Evolutionary conservation across 1,284 basidiomycete genomes (phyloP).

Genomic region (Phaffia rhodozyma): DNA sequence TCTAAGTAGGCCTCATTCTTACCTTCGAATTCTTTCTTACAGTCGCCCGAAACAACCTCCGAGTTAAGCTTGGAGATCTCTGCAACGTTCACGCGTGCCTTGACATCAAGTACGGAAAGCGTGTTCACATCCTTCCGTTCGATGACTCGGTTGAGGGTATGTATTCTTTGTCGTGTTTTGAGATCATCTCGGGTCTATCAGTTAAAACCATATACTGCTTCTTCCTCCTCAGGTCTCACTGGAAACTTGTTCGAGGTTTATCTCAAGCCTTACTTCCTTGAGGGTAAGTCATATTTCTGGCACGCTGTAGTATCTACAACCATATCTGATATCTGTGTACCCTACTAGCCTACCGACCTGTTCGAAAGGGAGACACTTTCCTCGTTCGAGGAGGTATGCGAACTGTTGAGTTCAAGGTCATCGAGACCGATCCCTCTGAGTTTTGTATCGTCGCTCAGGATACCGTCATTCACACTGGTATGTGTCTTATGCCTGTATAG

Average conservation of each 20-base stretch:
- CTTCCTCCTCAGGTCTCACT: slow-evolving; percentile 48
- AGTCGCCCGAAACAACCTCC: slow-evolving; percentile 95
- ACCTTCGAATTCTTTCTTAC: background rate
- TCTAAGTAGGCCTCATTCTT: background rate
- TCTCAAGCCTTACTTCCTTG: slow-evolving; percentile 98
- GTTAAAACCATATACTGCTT: background rate
- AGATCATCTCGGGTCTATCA: background rate
- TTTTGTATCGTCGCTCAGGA: slow-evolving; percentile 96
- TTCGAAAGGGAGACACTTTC: slow-evolving; percentile 96
- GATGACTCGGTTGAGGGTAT: slow-evolving; percentile 92
- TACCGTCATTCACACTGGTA: slow-evolving; percentile 85
- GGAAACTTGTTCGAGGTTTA: slow-evolving; percentile 99
- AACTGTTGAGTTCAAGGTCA: slow-evolving; percentile 97
- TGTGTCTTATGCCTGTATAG: slow-evolving; percentile 29
- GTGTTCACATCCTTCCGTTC: slow-evolving; percentile 92
- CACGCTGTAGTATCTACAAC: background rate
- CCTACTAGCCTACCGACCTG: slow-evolving; percentile 68
- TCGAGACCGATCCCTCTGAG: slow-evolving; percentile 87
- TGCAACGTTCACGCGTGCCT: slow-evolving; percentile 90
- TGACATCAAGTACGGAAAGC: slow-evolving; percentile 99
- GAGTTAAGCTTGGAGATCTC: slow-evolving; percentile 93
- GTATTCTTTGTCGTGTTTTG: slow-evolving; percentile 9
- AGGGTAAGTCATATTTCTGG: slow-evolving; percentile 44
- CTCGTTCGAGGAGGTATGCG: slow-evolving; percentile 95
- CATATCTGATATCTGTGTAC: background rate